Base-by-base conservation (phyloP, 306 rosid genomes). In the Luffa acutangula region DNA sequence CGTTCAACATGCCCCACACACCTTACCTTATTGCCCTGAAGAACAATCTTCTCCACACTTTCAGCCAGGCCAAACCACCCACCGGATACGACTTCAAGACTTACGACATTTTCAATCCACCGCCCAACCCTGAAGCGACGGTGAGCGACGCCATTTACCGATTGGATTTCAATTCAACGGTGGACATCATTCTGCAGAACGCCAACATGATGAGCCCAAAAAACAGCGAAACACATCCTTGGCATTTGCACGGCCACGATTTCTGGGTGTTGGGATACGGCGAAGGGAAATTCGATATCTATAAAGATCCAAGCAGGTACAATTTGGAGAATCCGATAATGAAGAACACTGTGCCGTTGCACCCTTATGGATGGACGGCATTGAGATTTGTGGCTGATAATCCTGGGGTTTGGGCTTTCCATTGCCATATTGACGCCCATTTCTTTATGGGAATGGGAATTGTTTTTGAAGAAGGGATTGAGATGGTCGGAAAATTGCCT, bases 221-320 rank as follows among this genome's bases (percentile, higher is more conserved):
- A 13, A 85, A 56, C 1, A 94, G 97, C 78, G 97, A 94, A 64
- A 90, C 89, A 12, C 98, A 94, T 78, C 98, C 98, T 1, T 94
- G 97, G 97, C 97, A 94, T 77, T 79, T 94, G 66, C 98, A 94
- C 72, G 98, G 98, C 0, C 98, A 92, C 78, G 96, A 94, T 41
- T 94, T 94, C 48, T 94, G 98, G 98, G 90, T 94, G 6, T 77
- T 94, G 79, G 97, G 92, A 0, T 92, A 89, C 15, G 98, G 98
- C 9, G 98, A 94, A 1, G 98, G 97, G 9, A 94, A 82, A 79
- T 94, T 92, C 59, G 93, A 92, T 60, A 17, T 65, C 0, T 42
- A 67, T 13, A 94, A 81, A 0, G 93, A 94, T 11, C 78, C 90
- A 0, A 83, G 59, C 51, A 87, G 83, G 3, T 92, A 89, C 87